Evolutionary conservation across 2,329 filamentous ascomycete genomes (phyloP).

Genomic region (Aspergillus viridinutans): DNA sequence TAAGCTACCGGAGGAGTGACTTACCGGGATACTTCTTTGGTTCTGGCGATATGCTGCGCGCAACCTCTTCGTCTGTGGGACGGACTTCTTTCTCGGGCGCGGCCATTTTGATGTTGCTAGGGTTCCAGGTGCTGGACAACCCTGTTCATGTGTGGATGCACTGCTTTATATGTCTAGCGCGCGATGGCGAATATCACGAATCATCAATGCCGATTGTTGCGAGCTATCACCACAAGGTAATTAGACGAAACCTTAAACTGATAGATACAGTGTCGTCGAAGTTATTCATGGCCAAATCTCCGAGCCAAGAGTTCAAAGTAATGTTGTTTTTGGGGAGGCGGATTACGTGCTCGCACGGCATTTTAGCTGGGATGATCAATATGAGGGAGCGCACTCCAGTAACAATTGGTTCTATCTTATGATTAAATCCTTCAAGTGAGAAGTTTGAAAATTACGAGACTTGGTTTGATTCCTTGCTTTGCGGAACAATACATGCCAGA

Average conservation of each 20-base stretch:
- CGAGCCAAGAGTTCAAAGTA: background rate
- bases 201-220: no score
- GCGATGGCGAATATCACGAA: background rate
- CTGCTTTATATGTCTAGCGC: background rate
- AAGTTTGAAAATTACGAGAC: background rate
- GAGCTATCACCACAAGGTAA: no score
- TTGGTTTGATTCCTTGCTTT: background rate
- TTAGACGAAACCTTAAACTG: background rate
- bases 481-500: no score
- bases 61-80: background rate
- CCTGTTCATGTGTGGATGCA: background rate
- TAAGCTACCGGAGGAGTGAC: background rate
- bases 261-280: no score
- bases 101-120: background rate
- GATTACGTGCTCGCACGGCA: conserved; percentile 34
- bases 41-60: background rate
- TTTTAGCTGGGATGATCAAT: conserved; percentile 8
- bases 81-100: background rate
- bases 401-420: background rate
- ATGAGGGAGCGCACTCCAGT: background rate
- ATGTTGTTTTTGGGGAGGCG: conserved; percentile 22
- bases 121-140: background rate
- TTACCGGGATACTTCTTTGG: background rate
- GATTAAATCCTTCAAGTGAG: background rate
- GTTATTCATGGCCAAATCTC: no score